Percentiles rank a stretch among this genome's conserved stretches.
Evolutionary conservation across 768 basidiomycete genomes (phyloP).

Genomic region (Glaciozyma antarctica): DNA sequence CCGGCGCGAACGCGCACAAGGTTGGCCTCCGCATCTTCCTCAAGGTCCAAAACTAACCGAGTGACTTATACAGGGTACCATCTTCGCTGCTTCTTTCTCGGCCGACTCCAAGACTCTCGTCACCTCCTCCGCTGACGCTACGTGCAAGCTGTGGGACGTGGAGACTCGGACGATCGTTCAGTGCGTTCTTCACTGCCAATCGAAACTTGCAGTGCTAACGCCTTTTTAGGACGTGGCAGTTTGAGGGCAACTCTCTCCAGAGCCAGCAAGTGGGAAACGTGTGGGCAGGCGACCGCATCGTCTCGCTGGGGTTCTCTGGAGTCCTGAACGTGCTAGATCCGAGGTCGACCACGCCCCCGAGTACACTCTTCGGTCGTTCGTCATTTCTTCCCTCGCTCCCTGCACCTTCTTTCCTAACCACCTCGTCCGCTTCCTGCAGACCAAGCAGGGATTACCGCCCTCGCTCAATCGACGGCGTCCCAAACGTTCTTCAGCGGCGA

Average conservation of each 20-base stretch:
- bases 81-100: conserved; percentile 21
- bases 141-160: conserved; percentile 84
- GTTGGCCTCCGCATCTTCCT: too few species aligned
- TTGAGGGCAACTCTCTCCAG: conserved; percentile 14
- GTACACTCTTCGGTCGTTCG: conserved; percentile 14
- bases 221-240: conserved; percentile 13
- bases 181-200: not conserved
- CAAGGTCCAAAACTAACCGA: too few species aligned
- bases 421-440: not conserved
- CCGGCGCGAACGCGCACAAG: conserved; percentile 9
- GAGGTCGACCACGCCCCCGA: not conserved
- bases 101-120: conserved; percentile 16
- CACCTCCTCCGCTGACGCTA: conserved; percentile 49
- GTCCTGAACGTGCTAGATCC: conserved; percentile 28
- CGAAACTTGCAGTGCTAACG: not conserved
- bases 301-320: conserved; percentile 26
- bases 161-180: conserved; percentile 52
- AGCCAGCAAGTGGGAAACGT: conserved; percentile 33
- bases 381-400: not conserved
- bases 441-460: conserved; percentile 27
- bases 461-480: conserved; percentile 4
- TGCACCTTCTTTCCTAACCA: not conserved
- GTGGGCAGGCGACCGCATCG: conserved; percentile 36
- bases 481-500: conserved; percentile 24
- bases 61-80: conserved; percentile 3